A percentile compares a stretch with the other conserved stretches of the same genome.
These are phyloP conservation scores for Monosporozyma aerobia DNA, from an alignment of 805 yeast genomes.

Conservation along the genomic window DNA sequence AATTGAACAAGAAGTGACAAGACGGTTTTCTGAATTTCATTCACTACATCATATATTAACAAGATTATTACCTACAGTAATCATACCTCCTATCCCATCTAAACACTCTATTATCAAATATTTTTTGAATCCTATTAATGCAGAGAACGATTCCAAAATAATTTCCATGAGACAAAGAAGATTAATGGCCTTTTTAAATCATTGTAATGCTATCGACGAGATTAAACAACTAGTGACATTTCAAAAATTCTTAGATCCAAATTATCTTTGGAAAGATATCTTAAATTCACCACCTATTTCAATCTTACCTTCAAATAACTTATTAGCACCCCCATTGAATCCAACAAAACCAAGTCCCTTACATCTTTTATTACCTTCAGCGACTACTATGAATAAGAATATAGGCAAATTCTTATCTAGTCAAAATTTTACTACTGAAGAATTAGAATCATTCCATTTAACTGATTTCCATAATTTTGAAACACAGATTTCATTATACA, in stretches of 20 bases:
- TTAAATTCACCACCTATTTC: conserved; percentile 46
- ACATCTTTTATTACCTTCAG: conserved; percentile 55
- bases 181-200: conserved; percentile 66
- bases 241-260: conserved; percentile 75
- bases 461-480: conserved; percentile 24
- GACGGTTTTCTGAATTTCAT: conserved; percentile 91
- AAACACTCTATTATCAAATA: conserved; percentile 56
- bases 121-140: conserved; percentile 35
- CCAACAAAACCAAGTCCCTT: conserved; percentile 50
- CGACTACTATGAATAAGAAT: conserved; percentile 36
- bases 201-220: conserved; percentile 52
- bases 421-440: neutral
- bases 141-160: conserved; percentile 35
- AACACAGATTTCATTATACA: conserved; percentile 30
- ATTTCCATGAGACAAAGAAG: conserved; percentile 67
- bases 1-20: conserved; percentile 45
- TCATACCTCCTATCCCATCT: conserved; percentile 92
- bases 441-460: neutral
- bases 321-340: conserved; percentile 53
- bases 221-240: conserved; percentile 56
- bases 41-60: conserved; percentile 62
- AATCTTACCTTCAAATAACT: conserved; percentile 41
- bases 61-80: conserved; percentile 65
- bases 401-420: neutral
- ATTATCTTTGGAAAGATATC: conserved; percentile 75